phyloP scores from a whole-genome alignment of 805 yeast genomes.

The Cephaloascus albidus region DNA sequence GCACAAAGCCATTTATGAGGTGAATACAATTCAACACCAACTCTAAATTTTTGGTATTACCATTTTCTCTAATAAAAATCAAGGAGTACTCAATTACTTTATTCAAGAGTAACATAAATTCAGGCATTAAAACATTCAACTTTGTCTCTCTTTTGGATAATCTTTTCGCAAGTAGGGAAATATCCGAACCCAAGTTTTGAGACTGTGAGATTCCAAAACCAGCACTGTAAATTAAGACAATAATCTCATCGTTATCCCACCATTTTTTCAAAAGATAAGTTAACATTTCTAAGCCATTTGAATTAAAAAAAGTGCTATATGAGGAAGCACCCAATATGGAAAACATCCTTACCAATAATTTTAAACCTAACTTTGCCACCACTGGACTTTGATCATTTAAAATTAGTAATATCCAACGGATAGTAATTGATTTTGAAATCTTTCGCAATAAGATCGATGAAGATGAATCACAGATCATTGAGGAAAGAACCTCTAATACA shows the following conservation, averaged over 20 bases:
- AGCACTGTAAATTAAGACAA: constrained; percentile 31
- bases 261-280: constrained; percentile 32
- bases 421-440: constrained; percentile 44
- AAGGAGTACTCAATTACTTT: background rate
- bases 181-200: constrained; percentile 5
- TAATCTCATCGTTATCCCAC: constrained; percentile 39
- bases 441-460: constrained; percentile 29
- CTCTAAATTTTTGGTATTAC: constrained; percentile 10
- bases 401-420: constrained; percentile 56
- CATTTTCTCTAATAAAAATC: background rate
- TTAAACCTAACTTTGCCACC: constrained; percentile 28
- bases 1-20: constrained; percentile 22
- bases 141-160: constrained; percentile 7
- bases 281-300: constrained; percentile 41
- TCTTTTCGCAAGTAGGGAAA: constrained; percentile 5
- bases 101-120: constrained; percentile 21
- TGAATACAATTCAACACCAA: constrained; percentile 22
- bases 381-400: constrained; percentile 28
- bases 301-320: constrained; percentile 38
- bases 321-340: constrained; percentile 34
- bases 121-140: constrained; percentile 28
- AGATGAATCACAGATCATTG: constrained; percentile 30
- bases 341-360: constrained; percentile 42
- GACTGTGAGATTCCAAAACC: constrained; percentile 33
- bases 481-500: constrained; percentile 24